Percentiles rank a stretch among this genome's conserved stretches.
Evolutionary conservation across 1,284 basidiomycete species (phyloP).

Genomic region (Wallemia hederae): DNA sequence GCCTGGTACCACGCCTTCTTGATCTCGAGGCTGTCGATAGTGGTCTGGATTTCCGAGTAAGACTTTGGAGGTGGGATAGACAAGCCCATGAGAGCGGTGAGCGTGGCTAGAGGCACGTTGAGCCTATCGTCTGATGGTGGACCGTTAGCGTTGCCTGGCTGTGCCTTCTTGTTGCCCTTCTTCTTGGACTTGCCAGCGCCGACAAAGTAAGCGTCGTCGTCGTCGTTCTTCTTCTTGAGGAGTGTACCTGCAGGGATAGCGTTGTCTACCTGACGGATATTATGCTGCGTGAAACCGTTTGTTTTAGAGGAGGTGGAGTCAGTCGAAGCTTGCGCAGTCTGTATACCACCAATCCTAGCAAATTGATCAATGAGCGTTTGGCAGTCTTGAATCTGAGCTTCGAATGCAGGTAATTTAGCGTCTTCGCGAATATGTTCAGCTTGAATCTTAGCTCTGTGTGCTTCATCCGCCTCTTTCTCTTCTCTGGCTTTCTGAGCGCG

Average conservation of each 20-base stretch:
- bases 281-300: conserved; percentile 34
- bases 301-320: conserved; percentile 9
- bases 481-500: conserved; percentile 49
- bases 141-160: conserved; percentile 18
- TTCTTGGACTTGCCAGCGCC: conserved; percentile 34
- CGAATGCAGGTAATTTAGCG: conserved; percentile 66
- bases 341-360: conserved; percentile 32
- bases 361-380: conserved; percentile 77
- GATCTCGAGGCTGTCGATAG: conserved; percentile 64
- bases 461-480: conserved; percentile 57
- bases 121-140: conserved; percentile 21
- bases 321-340: conserved; percentile 19
- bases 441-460: conserved; percentile 49
- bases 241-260: conserved; percentile 36
- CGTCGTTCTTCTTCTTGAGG: conserved; percentile 69
- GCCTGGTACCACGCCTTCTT: conserved; percentile 83
- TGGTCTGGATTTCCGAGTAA: conserved; percentile 44
- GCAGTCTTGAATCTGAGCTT: conserved; percentile 85
- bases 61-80: conserved; percentile 72
- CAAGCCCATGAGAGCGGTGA: conserved; percentile 58
- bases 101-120: conserved; percentile 55
- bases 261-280: conserved; percentile 53
- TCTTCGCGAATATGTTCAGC: conserved; percentile 65
- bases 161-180: conserved; percentile 33
- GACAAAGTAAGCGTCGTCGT: conserved; percentile 64